Evolutionary conservation across 805 yeast genomes (phyloP).

Genomic region (Kluyveromyces aestuarii): DNA sequence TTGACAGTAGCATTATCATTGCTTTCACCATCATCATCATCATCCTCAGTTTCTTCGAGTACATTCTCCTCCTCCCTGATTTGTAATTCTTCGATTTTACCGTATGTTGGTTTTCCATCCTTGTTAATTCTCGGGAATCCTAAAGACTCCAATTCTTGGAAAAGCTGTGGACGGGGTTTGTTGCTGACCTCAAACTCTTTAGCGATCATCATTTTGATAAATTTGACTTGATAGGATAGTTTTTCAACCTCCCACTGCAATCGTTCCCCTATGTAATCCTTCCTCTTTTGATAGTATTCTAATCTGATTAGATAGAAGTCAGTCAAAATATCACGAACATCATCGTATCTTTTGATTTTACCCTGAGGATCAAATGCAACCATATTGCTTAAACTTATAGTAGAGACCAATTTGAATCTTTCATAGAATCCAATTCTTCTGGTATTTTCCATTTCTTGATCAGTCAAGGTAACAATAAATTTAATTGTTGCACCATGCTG

Average conservation of each 20-base stretch:
- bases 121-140: conserved; percentile 74
- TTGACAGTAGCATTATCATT: conserved; percentile 30
- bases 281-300: conserved; percentile 85
- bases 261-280: conserved; percentile 63
- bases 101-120: conserved; percentile 52
- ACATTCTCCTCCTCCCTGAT: conserved; percentile 20
- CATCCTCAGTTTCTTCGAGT: conserved; percentile 35
- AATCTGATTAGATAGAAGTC: conserved; percentile 83
- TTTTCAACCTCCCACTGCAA: conserved; percentile 68
- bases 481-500: conserved; percentile 79
- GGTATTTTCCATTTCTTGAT: conserved; percentile 79
- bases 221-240: conserved; percentile 76
- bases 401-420: conserved; percentile 66
- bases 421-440: conserved; percentile 69
- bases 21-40: conserved; percentile 25
- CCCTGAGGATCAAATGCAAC: conserved; percentile 92
- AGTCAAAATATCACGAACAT: conserved; percentile 63
- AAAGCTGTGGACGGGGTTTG: conserved; percentile 55
- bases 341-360: conserved; percentile 72
- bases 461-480: conserved; percentile 64
- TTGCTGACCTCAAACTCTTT: conserved; percentile 62
- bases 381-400: conserved; percentile 75
- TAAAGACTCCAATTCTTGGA: conserved; percentile 49
- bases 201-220: conserved; percentile 83
- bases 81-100: conserved; percentile 25